These are phyloP conservation scores for Geotrichum restrictum DNA, from an alignment of 1,139 yeast species.

Conservation along the genomic window DNA sequence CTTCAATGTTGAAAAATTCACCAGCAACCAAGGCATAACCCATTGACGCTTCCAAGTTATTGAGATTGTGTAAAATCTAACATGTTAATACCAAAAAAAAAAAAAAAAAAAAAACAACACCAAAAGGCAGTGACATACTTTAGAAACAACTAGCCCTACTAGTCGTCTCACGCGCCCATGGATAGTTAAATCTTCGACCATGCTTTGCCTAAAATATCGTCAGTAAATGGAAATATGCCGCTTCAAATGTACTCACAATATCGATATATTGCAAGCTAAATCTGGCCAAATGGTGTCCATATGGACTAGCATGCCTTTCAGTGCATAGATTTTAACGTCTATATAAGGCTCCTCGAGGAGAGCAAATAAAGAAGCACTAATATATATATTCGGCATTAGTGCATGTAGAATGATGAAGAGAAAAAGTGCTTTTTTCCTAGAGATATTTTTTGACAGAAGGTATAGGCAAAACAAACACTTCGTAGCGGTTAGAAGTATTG, in stretches of 20 bases:
- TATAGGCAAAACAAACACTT: no score
- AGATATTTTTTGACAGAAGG: no score
- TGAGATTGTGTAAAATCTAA: conserved; percentile 80
- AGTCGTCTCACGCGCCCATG: conserved; percentile 34
- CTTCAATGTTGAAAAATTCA: conserved; percentile 66
- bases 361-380: conserved; percentile 79
- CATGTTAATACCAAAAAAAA: background rate
- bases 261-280: conserved; percentile 82
- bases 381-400: conserved; percentile 39
- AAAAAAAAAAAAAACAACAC: background rate
- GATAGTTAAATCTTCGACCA: conserved; percentile 50
- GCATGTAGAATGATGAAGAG: background rate
- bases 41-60: conserved; percentile 89
- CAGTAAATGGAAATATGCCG: background rate
- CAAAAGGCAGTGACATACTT: conserved; percentile 35
- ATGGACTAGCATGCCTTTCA: conserved; percentile 70
- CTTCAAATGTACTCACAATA: conserved; percentile 42
- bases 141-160: conserved; percentile 90
- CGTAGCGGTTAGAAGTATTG: no score
- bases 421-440: background rate
- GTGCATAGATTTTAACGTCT: conserved; percentile 77
- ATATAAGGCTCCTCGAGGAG: conserved; percentile 77
- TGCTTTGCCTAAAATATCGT: conserved; percentile 18
- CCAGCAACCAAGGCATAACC: conserved; percentile 85
- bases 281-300: conserved; percentile 97